A percentile compares a stretch with the other conserved stretches of the same genome.
Evolutionary conservation across 495 filamentous ascomycete genomes (phyloP).

Genomic region (Lepidopterella palustris): DNA sequence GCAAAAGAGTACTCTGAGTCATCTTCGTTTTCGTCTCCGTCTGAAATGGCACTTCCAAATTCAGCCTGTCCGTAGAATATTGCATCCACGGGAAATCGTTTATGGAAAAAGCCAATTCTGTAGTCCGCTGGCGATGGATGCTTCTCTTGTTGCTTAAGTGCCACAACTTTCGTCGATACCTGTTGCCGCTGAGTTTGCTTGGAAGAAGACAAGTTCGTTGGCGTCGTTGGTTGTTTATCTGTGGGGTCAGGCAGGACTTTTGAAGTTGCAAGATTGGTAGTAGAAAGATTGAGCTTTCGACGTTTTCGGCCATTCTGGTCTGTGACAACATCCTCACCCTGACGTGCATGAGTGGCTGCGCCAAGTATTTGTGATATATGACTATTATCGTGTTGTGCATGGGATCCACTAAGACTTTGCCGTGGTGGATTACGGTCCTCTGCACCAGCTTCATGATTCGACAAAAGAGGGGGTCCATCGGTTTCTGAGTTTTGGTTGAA

Average conservation of each 20-base stretch:
- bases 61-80: slow-evolving; percentile 36
- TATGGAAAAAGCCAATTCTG: slow-evolving; percentile 32
- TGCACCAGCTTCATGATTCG: too few species aligned
- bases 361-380: too few species aligned
- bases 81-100: slow-evolving; percentile 35
- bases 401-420: too few species aligned
- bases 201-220: too few species aligned
- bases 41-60: slow-evolving; percentile 25
- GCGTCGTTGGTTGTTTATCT: neutral
- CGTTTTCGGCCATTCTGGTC: slow-evolving; percentile 43
- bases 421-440: too few species aligned
- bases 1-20: neutral
- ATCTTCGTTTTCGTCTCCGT: neutral
- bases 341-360: neutral
- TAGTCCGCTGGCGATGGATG: neutral
- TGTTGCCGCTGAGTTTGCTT: too few species aligned
- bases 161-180: too few species aligned
- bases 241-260: neutral
- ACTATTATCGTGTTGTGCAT: too few species aligned
- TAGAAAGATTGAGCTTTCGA: slow-evolving; percentile 30
- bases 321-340: slow-evolving; percentile 19
- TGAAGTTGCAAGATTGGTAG: neutral
- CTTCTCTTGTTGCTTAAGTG: neutral
- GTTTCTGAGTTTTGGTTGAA: too few species aligned
- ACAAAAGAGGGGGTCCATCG: too few species aligned